Evolutionary conservation across 768 basidiomycete species (phyloP).

Genomic region (Fomitopsis serialis): DNA sequence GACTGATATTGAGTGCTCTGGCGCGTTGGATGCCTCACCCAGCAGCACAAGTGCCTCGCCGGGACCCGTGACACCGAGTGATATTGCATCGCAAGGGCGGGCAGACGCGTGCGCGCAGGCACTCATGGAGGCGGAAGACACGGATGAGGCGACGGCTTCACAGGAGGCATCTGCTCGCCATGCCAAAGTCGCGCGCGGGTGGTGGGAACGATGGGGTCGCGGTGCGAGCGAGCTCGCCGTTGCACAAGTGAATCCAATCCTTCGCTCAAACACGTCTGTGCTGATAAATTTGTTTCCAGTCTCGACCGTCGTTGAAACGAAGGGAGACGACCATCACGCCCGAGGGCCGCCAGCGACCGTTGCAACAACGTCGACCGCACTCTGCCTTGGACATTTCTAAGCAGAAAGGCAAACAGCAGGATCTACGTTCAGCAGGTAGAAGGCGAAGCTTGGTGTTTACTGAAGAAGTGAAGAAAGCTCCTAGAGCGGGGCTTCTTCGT

Average conservation of each 20-base stretch:
- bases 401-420: constrained; percentile 10
- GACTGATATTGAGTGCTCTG: constrained; percentile 41
- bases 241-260: background rate
- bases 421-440: constrained; percentile 19
- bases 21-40: constrained; percentile 24
- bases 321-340: constrained; percentile 43
- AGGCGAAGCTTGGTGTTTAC: constrained; percentile 13
- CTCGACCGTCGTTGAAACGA: constrained; percentile 32
- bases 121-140: constrained; percentile 21
- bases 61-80: constrained; percentile 26
- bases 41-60: constrained; percentile 26
- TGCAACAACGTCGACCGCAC: constrained; percentile 3
- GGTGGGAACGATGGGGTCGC: constrained; percentile 49
- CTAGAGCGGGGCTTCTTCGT: constrained; percentile 6
- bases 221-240: constrained; percentile 9
- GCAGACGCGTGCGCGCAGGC: constrained; percentile 12
- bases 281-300: constrained; percentile 16
- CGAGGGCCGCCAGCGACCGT: constrained; percentile 32
- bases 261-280: background rate
- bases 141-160: constrained; percentile 15
- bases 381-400: constrained; percentile 13
- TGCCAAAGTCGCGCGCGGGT: constrained; percentile 35
- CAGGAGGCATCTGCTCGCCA: constrained; percentile 25
- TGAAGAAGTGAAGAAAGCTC: constrained; percentile 12
- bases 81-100: background rate